Evolutionary conservation across 768 basidiomycete genomes (phyloP), one percentile per base, ranked within the genome.

Genomic region (Agrocybe praecox): DNA sequence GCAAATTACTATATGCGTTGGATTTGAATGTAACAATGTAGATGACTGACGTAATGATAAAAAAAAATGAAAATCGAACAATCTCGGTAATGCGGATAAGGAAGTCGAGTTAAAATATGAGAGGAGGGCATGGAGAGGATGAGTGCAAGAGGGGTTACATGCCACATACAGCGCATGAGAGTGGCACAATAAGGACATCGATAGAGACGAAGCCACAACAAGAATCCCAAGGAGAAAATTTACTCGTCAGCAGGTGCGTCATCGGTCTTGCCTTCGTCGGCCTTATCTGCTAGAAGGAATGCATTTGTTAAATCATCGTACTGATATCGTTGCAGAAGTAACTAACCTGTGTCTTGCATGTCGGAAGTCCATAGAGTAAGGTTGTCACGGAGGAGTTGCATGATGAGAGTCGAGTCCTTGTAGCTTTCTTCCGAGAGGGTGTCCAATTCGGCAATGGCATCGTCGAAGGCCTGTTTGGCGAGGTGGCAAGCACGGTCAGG

Each of bases 371-470:
- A 98, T 67, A 98, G 85, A 48, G 95, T 97, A 44, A 98, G 79
- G 86, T 98, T 98, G 75, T 98, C 96, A 69, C 95, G 88, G 72
- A 98, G 86, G 61, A 98, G 80, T 76, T 98, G 96, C 90, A 94
- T 91, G 76, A 96, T 96, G 65, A 98, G 80, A 40, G 96, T 98
- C 57, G 94, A 97, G 76, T 98, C 96, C 82, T 98, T 97, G 90
- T 98, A 98, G 76, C 89, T 91, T 83, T 98, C 96, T 79, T 98
- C 96, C 67, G 92, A 95, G 53, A 98, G 87, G 21, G 96, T 98
- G 82, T 98, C 96, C 69, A 98, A 93, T 79, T 98, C 96, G 64
- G 96, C 95, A 72, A 98, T 98, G 46, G 96, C 96, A 74, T 98
- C 96, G 62, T 98, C 96, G 75, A 98, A 98, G 8, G 96, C 96